Conservation (phyloP, 148 eudicot genomes). For the Pouteria glomerata region DNA sequence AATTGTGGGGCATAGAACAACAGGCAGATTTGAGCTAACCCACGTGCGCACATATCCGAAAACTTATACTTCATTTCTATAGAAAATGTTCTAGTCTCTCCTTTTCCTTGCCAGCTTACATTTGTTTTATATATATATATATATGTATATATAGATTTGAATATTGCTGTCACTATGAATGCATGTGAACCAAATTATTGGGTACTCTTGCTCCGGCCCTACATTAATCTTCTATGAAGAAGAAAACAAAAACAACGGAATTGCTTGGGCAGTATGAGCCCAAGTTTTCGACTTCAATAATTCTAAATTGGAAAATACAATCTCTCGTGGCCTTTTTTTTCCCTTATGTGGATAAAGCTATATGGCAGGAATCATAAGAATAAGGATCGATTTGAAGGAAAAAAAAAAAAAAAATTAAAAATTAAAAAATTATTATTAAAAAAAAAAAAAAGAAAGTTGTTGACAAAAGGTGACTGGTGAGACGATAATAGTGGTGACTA, state of each 20-base stretch:
- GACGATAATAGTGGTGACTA: neutral
- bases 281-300: constrained; percentile 6
- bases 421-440: too few species aligned
- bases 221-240: constrained; percentile 19
- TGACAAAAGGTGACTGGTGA: neutral
- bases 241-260: constrained; percentile 6
- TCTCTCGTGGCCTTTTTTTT: neutral
- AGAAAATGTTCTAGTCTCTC: neutral
- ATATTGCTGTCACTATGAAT: constrained; percentile 13
- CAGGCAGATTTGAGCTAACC: constrained; percentile 18
- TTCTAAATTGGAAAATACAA: neutral
- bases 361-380: neutral
- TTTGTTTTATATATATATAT: neutral
- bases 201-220: constrained; percentile 16
- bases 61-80: neutral
- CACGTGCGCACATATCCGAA: constrained; percentile 27
- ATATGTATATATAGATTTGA: neutral
- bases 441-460: too few species aligned
- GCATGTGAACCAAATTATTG: constrained; percentile 48
- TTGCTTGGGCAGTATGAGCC: neutral
- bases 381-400: neutral
- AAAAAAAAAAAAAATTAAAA: neutral
- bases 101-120: constrained; percentile 11
- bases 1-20: constrained; percentile 12
- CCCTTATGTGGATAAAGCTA: neutral